Conservation (phyloP, 805 yeast species). For the Suhomyces xylopsoci region DNA sequence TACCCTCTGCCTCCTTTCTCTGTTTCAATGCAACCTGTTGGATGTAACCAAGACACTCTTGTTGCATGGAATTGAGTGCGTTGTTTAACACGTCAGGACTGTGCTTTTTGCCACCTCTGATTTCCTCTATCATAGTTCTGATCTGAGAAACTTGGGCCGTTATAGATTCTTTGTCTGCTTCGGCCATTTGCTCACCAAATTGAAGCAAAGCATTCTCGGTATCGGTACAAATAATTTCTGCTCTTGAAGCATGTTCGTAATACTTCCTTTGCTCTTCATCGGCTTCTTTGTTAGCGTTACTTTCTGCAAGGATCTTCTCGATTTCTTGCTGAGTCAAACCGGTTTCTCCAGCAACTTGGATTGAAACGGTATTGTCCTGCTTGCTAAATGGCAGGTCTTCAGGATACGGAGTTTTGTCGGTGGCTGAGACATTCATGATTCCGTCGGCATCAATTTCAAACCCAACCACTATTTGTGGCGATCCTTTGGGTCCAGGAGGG, state of each 20-base stretch:
- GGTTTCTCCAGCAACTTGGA: conserved; percentile 46
- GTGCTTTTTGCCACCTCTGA: conserved; percentile 29
- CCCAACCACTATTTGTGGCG: conserved; percentile 73
- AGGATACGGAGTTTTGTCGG: conserved; percentile 47
- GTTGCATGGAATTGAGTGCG: conserved; percentile 38
- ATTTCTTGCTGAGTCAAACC: conserved; percentile 66
- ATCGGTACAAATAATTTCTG: conserved; percentile 78
- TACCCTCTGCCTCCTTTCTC: conserved; percentile 8
- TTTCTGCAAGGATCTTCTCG: conserved; percentile 59
- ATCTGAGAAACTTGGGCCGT: conserved; percentile 16
- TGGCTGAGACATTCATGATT: conserved; percentile 54
- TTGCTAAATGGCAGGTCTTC: conserved; percentile 40
- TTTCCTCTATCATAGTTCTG: conserved; percentile 29
- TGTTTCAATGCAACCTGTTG: conserved; percentile 39
- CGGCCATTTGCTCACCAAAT: conserved; percentile 49
- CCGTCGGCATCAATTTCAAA: conserved; percentile 85
- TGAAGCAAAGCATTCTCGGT: conserved; percentile 83
- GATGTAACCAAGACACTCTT: conserved; percentile 36
- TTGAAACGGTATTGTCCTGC: conserved; percentile 48
- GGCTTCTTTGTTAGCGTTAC: conserved; percentile 55
- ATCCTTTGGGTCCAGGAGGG: conserved; percentile 75
- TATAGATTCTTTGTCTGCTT: conserved; percentile 45
- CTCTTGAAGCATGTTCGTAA: conserved; percentile 71
- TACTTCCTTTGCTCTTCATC: conserved; percentile 61
- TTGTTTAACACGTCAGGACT: conserved; percentile 30